Evolutionary conservation across 441 rosid species (phyloP).

Genomic region (Arabidopsis hybrid): DNA sequence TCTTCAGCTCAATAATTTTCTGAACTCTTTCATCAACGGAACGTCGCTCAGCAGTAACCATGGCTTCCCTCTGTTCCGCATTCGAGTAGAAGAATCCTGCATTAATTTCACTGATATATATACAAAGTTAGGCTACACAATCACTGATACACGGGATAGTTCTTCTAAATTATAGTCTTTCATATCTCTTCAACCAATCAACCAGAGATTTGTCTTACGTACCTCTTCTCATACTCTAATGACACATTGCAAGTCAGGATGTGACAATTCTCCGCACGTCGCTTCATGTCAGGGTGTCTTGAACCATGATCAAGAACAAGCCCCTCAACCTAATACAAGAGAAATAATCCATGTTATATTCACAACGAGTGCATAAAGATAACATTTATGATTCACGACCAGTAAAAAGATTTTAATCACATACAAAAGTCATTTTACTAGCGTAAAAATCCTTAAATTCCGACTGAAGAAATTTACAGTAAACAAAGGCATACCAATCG

Average conservation of each 20-base stretch:
- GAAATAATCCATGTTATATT: conserved; percentile 6
- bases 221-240: conserved; percentile 97
- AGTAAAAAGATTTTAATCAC: neutral
- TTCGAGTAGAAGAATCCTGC: conserved; percentile 99
- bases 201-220: conserved; percentile 5
- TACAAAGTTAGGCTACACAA: conserved; percentile 18
- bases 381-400: neutral
- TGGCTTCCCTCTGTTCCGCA: conserved; percentile 97
- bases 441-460: neutral
- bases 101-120: conserved; percentile 79
- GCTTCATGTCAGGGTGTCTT: conserved; percentile 99
- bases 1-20: conserved; percentile 85
- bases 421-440: neutral
- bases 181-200: conserved; percentile 11
- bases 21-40: conserved; percentile 85
- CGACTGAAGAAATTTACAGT: neutral
- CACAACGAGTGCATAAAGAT: conserved; percentile 1
- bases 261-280: conserved; percentile 92
- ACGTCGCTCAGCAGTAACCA: conserved; percentile 94
- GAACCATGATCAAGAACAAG: conserved; percentile 99
- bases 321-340: conserved; percentile 75
- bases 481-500: conserved; percentile 60
- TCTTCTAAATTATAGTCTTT: conserved; percentile 11
- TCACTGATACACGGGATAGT: neutral
- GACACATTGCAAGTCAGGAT: conserved; percentile 97